Conservation (phyloP, 495 filamentous ascomycete genomes). For the Copromyces sp. region DNA sequence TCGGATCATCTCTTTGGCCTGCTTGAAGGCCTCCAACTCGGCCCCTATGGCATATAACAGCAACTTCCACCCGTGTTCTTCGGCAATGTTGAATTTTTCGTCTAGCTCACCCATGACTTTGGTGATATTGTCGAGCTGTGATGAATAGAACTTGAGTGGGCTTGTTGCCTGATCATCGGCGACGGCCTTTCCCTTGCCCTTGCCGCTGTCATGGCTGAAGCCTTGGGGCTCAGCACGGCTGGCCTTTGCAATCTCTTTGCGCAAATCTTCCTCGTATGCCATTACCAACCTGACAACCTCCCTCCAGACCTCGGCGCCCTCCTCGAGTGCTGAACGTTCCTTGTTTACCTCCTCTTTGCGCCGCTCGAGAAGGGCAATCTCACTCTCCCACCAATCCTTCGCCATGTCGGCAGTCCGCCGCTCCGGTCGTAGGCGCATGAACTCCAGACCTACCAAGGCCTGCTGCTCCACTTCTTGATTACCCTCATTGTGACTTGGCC, state of each 20-base stretch:
- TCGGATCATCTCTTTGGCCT: slow-evolving; percentile 54
- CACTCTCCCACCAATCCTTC: slow-evolving; percentile 61
- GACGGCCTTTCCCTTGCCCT: slow-evolving; percentile 9
- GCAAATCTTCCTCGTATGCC: slow-evolving; percentile 57
- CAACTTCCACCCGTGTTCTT: slow-evolving; percentile 70
- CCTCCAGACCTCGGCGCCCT: slow-evolving; percentile 75
- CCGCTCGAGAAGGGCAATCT: slow-evolving; percentile 46
- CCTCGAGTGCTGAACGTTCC: slow-evolving; percentile 70
- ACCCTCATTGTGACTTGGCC: slow-evolving; percentile 14
- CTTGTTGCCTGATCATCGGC: slow-evolving; percentile 27
- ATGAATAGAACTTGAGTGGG: background rate
- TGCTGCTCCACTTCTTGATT: slow-evolving; percentile 5
- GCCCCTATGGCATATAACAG: slow-evolving; percentile 82
- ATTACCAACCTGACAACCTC: slow-evolving; percentile 52
- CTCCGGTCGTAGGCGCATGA: slow-evolving; percentile 50
- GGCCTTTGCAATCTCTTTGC: slow-evolving; percentile 38
- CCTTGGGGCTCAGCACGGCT: slow-evolving; percentile 4
- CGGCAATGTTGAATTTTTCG: slow-evolving; percentile 46
- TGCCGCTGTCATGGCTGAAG: slow-evolving; percentile 8
- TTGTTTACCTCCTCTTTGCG: slow-evolving; percentile 50
- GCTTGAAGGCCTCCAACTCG: slow-evolving; percentile 72
- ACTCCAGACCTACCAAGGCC: slow-evolving; percentile 27
- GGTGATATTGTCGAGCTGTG: slow-evolving; percentile 47
- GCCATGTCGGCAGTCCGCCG: slow-evolving; percentile 71
- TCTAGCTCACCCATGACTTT: slow-evolving; percentile 49